A percentile compares a stretch with the other conserved stretches of the same genome.
phyloP scores from a whole-genome alignment of 2,329 filamentous ascomycete species.

The Beauveria medogensis region DNA sequence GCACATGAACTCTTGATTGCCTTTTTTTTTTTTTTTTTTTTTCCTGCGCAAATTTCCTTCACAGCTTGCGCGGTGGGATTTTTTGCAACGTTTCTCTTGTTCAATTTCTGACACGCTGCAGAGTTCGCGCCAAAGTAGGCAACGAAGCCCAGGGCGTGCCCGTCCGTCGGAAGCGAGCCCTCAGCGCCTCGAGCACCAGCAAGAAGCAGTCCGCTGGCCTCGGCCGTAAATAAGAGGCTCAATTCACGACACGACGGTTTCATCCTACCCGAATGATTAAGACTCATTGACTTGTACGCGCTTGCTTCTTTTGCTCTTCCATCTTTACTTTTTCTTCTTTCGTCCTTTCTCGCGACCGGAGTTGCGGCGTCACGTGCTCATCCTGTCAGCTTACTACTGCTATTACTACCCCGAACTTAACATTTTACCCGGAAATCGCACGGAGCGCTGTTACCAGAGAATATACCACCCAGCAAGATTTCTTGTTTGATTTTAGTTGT shows the following conservation, averaged over 20 bases:
- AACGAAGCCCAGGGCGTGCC: constrained; percentile 3
- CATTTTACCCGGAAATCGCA: constrained; percentile 4
- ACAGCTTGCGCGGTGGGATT: background rate
- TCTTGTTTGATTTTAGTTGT: background rate
- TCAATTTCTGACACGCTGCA: background rate
- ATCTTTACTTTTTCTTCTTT: background rate
- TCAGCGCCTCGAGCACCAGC: constrained; percentile 5
- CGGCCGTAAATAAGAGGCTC: background rate
- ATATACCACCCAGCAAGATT: background rate
- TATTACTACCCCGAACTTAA: background rate
- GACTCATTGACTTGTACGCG: too few species aligned
- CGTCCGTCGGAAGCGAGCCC: constrained; percentile 8
- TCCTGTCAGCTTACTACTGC: constrained; percentile 4
- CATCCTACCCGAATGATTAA: too few species aligned
- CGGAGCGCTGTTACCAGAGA: background rate
- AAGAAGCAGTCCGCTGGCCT: background rate
- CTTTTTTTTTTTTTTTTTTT: background rate
- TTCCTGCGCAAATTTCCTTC: background rate
- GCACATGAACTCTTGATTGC: background rate
- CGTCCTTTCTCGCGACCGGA: background rate
- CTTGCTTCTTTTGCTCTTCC: background rate
- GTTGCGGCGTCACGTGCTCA: background rate
- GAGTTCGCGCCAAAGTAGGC: constrained; percentile 8
- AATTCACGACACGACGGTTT: background rate
- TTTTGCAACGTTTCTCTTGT: background rate